Conservation (phyloP, 208 protist species). For the Wallacemonas rigidus region DNA sequence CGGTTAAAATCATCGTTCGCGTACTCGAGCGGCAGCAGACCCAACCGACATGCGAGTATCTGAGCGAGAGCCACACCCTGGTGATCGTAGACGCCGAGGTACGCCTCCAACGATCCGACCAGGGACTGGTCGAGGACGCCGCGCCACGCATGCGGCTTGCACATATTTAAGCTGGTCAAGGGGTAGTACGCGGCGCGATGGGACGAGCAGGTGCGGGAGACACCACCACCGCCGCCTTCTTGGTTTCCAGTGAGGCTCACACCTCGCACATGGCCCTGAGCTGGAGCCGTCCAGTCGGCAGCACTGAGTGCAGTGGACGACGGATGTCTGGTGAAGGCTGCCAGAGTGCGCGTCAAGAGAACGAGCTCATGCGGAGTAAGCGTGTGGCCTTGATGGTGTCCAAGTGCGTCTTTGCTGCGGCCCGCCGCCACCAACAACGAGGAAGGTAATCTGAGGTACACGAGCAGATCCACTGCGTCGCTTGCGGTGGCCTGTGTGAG, state of each 20-base stretch:
- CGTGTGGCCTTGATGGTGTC: not conserved
- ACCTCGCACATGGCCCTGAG: too few species aligned
- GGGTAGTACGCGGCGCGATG: not conserved
- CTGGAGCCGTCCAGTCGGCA: too few species aligned
- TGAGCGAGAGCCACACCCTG: not conserved
- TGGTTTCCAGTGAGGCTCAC: too few species aligned
- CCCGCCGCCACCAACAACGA: not conserved
- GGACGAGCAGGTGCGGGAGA: not conserved
- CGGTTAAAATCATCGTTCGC: not conserved
- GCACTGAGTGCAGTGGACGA: too few species aligned
- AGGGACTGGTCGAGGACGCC: not conserved
- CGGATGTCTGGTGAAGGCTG: not conserved
- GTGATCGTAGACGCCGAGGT: not conserved
- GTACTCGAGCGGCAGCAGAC: not conserved
- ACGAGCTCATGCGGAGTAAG: conserved; percentile 1
- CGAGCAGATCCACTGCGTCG: not conserved
- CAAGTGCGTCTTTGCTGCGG: not conserved
- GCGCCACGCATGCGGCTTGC: not conserved
- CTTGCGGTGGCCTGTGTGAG: not conserved
- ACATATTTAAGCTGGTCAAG: not conserved
- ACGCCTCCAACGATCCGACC: not conserved
- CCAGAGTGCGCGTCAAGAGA: not conserved
- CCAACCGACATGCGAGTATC: not conserved
- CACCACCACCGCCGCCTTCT: too few species aligned
- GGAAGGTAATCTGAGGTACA: not conserved